These are phyloP conservation scores for Teunomyces gatunensis DNA, from an alignment of 805 yeast species.

Conservation along the genomic window DNA sequence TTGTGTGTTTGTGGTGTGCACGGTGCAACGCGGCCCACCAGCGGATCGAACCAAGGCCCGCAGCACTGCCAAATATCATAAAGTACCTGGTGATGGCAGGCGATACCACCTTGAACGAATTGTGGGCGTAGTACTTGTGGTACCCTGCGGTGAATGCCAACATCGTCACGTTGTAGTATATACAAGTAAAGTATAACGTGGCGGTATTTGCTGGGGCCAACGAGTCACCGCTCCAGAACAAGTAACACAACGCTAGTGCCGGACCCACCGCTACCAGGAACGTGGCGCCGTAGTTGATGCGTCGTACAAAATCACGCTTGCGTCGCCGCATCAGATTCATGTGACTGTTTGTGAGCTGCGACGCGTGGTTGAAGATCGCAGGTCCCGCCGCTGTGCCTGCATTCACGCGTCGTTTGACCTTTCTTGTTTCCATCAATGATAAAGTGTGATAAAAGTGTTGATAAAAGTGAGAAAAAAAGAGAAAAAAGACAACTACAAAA, in stretches of 20 bases:
- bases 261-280: slow-evolving; percentile 36
- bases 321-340: slow-evolving; percentile 34
- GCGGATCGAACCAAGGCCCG: slow-evolving; percentile 72
- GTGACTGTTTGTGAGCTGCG: slow-evolving; percentile 25
- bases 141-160: slow-evolving; percentile 43
- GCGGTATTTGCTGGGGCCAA: slow-evolving; percentile 24
- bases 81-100: slow-evolving; percentile 45
- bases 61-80: slow-evolving; percentile 64
- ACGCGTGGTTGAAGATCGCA: slow-evolving; percentile 17
- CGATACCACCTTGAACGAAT: slow-evolving; percentile 28
- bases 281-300: slow-evolving; percentile 37
- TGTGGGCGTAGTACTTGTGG: slow-evolving; percentile 43
- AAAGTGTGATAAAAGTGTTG: background rate
- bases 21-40: slow-evolving; percentile 85
- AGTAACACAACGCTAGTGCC: slow-evolving; percentile 23
- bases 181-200: slow-evolving; percentile 30
- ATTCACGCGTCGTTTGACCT: slow-evolving; percentile 22
- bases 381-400: background rate
- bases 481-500: too few relatives aligned
- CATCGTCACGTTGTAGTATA: slow-evolving; percentile 36
- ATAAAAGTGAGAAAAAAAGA: background rate
- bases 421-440: slow-evolving; percentile 5
- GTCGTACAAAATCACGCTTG: slow-evolving; percentile 32
- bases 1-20: slow-evolving; percentile 84
- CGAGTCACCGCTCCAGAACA: slow-evolving; percentile 17